These are phyloP conservation scores for Talaromyces sp. DNA, from an alignment of 2,329 filamentous ascomycete species.

Conservation along the genomic window DNA sequence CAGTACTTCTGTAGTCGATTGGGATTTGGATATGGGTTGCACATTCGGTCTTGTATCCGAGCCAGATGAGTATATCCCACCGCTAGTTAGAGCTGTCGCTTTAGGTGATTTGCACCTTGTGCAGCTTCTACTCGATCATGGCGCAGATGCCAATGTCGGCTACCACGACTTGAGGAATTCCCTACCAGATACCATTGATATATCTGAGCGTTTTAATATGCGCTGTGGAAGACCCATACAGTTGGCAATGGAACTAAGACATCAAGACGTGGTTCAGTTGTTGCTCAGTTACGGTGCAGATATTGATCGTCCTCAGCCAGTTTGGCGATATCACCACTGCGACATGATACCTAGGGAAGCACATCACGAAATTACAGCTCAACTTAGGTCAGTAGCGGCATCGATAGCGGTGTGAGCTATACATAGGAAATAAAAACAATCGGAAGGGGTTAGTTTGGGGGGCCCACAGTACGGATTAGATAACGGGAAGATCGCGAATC, in stretches of 20 bases:
- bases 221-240: slow-evolving; percentile 1
- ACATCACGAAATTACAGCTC: not conserved
- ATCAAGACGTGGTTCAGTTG: not conserved
- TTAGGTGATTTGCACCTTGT: not conserved
- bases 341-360: not conserved
- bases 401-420: not conserved
- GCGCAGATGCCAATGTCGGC: slow-evolving; percentile 1
- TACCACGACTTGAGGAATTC: not conserved
- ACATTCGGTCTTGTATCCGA: not conserved
- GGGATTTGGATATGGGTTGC: not conserved
- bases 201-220: not conserved
- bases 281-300: slow-evolving; percentile 2
- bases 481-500: not conserved
- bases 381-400: not conserved
- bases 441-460: no score
- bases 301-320: not conserved
- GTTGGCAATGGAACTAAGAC: not conserved
- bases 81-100: not conserved
- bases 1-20: not conserved
- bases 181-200: not conserved
- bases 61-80: slow-evolving; percentile 2
- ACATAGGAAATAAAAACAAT: no score
- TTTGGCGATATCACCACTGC: slow-evolving; percentile 3
- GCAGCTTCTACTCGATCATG: not conserved
- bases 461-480: no score